phyloP scores from a whole-genome alignment of 495 filamentous ascomycete species.

The Penicilliopsis zonata region DNA sequence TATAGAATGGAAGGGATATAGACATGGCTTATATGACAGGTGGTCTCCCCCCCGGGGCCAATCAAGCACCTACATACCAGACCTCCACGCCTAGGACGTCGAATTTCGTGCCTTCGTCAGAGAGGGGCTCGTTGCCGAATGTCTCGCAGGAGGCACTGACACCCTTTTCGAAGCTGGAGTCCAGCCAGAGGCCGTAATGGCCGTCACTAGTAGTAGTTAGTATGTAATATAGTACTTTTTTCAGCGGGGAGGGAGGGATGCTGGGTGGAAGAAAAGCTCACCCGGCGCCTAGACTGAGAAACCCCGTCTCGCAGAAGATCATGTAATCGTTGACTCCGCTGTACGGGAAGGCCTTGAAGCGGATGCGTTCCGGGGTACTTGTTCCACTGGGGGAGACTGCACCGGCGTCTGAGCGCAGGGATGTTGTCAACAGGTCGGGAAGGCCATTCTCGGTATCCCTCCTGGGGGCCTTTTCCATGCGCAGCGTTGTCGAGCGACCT shows the following conservation, averaged over 20 bases:
- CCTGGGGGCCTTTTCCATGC: constrained; percentile 18
- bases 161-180: constrained; percentile 77
- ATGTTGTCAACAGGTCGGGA: not conserved
- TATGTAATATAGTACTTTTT: not conserved
- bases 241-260: not conserved
- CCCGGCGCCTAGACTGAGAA: constrained; percentile 76
- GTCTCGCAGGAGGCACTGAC: constrained; percentile 72
- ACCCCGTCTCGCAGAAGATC: constrained; percentile 84
- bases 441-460: constrained; percentile 3
- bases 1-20: too few relatives aligned
- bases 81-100: constrained; percentile 85
- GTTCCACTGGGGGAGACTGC: constrained; percentile 21
- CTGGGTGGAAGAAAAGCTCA: constrained; percentile 17
- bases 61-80: constrained; percentile 59
- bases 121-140: constrained; percentile 93
- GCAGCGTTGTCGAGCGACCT: constrained; percentile 59
- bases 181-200: constrained; percentile 85
- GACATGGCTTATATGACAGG: too few relatives aligned
- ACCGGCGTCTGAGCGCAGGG: constrained; percentile 15
- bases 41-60: too few relatives aligned
- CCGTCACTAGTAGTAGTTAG: constrained; percentile 50
- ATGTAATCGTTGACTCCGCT: constrained; percentile 93
- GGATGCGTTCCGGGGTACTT: constrained; percentile 51
- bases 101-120: constrained; percentile 87
- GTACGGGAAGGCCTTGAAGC: constrained; percentile 96